Conservation (phyloP, 2,329 filamentous ascomycete genomes). For the Leptographium lundbergii region DNA sequence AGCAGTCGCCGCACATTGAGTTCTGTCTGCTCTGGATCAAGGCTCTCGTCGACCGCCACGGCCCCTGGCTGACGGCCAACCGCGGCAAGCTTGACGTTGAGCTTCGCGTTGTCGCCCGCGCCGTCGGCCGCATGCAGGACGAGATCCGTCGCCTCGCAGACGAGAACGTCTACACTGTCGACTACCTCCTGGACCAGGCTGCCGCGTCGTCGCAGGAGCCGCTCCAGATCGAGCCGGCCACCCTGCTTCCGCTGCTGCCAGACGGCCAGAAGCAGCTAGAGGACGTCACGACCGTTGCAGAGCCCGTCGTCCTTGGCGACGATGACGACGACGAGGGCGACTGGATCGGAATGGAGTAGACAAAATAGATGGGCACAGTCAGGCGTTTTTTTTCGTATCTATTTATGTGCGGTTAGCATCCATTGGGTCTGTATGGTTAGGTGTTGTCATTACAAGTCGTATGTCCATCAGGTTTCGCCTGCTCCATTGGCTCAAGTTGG, state of each 20-base stretch:
- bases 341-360: constrained; percentile 7
- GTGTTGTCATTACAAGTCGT: background rate
- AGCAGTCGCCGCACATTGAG: constrained; percentile 85
- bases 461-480: background rate
- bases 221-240: background rate
- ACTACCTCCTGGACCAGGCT: constrained; percentile 57
- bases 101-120: constrained; percentile 68
- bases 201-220: background rate
- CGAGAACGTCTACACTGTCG: constrained; percentile 79
- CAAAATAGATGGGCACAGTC: background rate
- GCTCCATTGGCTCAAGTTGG: too few relatives aligned
- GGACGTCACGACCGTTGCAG: background rate
- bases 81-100: constrained; percentile 71
- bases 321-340: constrained; percentile 8
- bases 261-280: background rate
- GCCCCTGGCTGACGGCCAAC: constrained; percentile 72
- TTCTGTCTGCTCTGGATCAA: constrained; percentile 93
- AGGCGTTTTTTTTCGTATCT: background rate
- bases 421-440: background rate
- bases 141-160: constrained; percentile 76
- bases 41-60: constrained; percentile 67
- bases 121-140: constrained; percentile 65
- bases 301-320: constrained; percentile 4
- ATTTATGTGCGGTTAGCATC: background rate
- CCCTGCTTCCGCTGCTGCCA: background rate